These are phyloP conservation scores for Salisapilia sapeloensis DNA, from an alignment of 352 stramenopile species.

Conservation along the genomic window DNA sequence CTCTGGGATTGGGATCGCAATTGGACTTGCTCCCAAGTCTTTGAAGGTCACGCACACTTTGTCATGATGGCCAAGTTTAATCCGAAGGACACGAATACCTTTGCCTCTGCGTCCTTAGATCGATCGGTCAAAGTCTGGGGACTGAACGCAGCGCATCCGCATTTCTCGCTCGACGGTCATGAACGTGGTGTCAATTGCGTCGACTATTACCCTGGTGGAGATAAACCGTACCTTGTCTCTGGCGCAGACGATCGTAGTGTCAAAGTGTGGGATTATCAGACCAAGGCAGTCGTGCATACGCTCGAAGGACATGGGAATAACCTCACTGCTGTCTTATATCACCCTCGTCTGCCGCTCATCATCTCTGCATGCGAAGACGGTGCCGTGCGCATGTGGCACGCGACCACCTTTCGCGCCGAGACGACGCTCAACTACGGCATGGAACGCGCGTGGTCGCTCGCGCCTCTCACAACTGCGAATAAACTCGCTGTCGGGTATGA, in stretches of 20 bases:
- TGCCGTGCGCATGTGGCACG: slow-evolving; percentile 87
- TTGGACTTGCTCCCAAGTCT: slow-evolving; percentile 61
- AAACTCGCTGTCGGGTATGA: slow-evolving; percentile 92
- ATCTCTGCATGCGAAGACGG: slow-evolving; percentile 95
- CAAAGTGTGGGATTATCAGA: slow-evolving; percentile 99
- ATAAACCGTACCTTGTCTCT: slow-evolving; percentile 98
- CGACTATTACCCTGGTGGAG: slow-evolving; percentile 96
- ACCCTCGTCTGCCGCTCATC: slow-evolving; percentile 97
- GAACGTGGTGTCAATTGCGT: slow-evolving; percentile 97
- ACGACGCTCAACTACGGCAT: slow-evolving; percentile 99
- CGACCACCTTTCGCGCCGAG: slow-evolving; percentile 92
- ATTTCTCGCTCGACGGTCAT: slow-evolving; percentile 88
- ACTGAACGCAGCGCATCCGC: slow-evolving; percentile 81
- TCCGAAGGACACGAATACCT: slow-evolving; percentile 98
- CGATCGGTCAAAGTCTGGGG: slow-evolving; percentile 93
- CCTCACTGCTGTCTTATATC: slow-evolving; percentile 95
- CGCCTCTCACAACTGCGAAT: slow-evolving; percentile 67
- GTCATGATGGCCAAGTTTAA: slow-evolving; percentile 99
- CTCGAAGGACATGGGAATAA: slow-evolving; percentile 99
- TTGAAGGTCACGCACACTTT: slow-evolving; percentile 94
- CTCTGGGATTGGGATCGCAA: slow-evolving; percentile 96
- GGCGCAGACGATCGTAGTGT: slow-evolving; percentile 94
- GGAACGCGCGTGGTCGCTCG: slow-evolving; percentile 94
- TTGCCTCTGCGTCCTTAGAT: slow-evolving; percentile 95
- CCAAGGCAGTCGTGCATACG: slow-evolving; percentile 97